A percentile compares a stretch with the other conserved stretches of the same genome.
These are phyloP conservation scores for Solanum appendiculatum DNA, from an alignment of 257 asterid species.

Conservation along the genomic window DNA sequence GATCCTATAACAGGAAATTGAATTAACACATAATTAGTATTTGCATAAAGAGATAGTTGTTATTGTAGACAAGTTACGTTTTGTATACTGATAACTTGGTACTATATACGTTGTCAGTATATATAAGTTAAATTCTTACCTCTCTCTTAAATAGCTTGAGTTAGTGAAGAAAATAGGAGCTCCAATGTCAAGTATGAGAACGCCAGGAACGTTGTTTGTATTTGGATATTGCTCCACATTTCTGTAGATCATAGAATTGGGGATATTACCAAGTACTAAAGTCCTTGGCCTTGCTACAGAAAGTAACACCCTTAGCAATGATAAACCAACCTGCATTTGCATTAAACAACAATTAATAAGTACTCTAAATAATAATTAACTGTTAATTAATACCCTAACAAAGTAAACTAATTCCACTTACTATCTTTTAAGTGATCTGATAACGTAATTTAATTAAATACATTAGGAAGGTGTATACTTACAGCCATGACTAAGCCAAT, in stretches of 20 bases:
- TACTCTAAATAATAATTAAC: background rate
- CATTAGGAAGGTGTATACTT: slow-evolving; percentile 1
- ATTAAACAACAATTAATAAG: background rate
- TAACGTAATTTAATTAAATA: background rate
- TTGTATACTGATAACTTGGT: background rate
- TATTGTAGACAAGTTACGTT: background rate
- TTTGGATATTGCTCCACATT: slow-evolving; percentile 71
- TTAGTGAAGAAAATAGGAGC: slow-evolving; percentile 92
- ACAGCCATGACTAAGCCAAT: slow-evolving; percentile 79
- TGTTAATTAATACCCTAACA: background rate
- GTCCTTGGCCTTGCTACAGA: slow-evolving; percentile 91
- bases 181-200: slow-evolving; percentile 71
- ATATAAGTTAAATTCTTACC: slow-evolving; percentile 26
- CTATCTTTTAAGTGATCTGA: too few relatives aligned
- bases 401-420: background rate
- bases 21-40: background rate
- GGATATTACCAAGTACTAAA: slow-evolving; percentile 68
- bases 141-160: slow-evolving; percentile 80
- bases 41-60: background rate
- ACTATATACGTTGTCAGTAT: too few relatives aligned
- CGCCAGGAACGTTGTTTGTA: slow-evolving; percentile 59
- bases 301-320: slow-evolving; percentile 59
- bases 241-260: slow-evolving; percentile 64
- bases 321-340: slow-evolving; percentile 47
- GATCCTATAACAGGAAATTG: slow-evolving; percentile 30